Base-by-base conservation (phyloP, 2,329 filamentous ascomycete genomes). In the Aspergillus pseudotamarii region DNA sequence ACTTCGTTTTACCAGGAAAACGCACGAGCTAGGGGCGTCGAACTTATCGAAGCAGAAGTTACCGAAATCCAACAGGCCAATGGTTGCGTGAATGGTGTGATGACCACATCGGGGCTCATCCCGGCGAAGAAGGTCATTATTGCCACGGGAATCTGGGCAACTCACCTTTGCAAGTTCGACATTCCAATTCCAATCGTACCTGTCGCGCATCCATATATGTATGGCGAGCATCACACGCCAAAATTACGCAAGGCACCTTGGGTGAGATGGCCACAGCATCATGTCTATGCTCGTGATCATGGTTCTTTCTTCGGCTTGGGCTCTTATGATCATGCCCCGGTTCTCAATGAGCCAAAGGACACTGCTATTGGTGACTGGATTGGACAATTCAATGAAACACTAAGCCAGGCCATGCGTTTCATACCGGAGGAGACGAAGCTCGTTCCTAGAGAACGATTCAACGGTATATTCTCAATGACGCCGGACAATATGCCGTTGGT, bases 191-290 rank as follows among this genome's bases (percentile, higher is more conserved):
- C 76, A 0, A 69, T 76, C 11, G 68, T 77, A 6, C 76, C 76
- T 1, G 75, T 78, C 12, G 73, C 70, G 14, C 75, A 78, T 61
- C 76, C 75, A n/a, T 78, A 77, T 60, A 74, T 74, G 45, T 76
- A 74, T 45, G 72, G 73, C 6, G 62, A 65, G 16, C 16, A 62
- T 23, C 61, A 66, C 19, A 62, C 61, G n/a, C 51, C 60, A 3
- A 69, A 68, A 41, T 36, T 65, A 23, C 69, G 48, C 9, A 68
- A 68, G n/a, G 60, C 62, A 10, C 75, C 75, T 21, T 78, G 74
- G 54, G 69, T 78, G n/a, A 68, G 76, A 56, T 78, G 74, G 72
- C 73, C 75, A 11, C 76, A 78, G 41, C 64, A 72, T 48, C 72
- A 74, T 14, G 75, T 75, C 32, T 78, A 78, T 59, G 73, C 74